Evolutionary conservation across 768 basidiomycete species (phyloP), one percentile per base, ranked within the genome.

Genomic region (Coprinellus aureogranulatus): DNA sequence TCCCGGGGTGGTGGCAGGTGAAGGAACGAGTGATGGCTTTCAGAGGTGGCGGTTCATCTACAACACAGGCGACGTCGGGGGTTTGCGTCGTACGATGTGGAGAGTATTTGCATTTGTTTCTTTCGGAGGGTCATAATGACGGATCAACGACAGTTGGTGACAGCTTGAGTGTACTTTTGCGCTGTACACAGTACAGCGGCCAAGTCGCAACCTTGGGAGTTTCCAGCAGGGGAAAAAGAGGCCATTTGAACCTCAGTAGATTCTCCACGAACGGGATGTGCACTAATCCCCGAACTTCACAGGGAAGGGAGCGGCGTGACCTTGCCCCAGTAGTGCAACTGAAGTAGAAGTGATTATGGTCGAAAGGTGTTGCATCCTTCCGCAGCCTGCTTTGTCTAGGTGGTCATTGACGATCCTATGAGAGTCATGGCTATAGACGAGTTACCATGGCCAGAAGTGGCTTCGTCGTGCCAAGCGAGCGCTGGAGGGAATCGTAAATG

Each of bases 21-120:
- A n/a, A n/a, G n/a, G n/a, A n/a, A n/a, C n/a, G n/a, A n/a, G n/a
- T n/a, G n/a, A n/a, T n/a, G n/a, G n/a, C n/a, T n/a, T n/a, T n/a
- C n/a, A n/a, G n/a, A n/a, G n/a, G n/a, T n/a, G n/a, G n/a, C n/a
- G n/a, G n/a, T n/a, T n/a, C n/a, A n/a, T n/a, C n/a, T n/a, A n/a
- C n/a, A n/a, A n/a, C n/a, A n/a, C n/a, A n/a, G n/a, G n/a, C n/a
- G n/a, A n/a, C n/a, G n/a, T n/a, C n/a, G n/a, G n/a, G n/a, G n/a
- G 48, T 27, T 14, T 5, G 54, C 31, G 27, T 56, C 55, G 55
- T 56, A 56, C 55, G 55, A 55, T 44, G 42, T 47, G 55, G 46
- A 20, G 55, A 12, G 46, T 56, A 49, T 56, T 56, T 56, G 37
- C 28, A 11, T 2, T 5, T 56, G 55, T 56, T 56, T 48, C 20